Percentiles rank a stretch among this genome's conserved stretches.
These are phyloP conservation scores for Talaromyces sp. DNA, from an alignment of 2,329 filamentous ascomycete species.

Conservation along the genomic window DNA sequence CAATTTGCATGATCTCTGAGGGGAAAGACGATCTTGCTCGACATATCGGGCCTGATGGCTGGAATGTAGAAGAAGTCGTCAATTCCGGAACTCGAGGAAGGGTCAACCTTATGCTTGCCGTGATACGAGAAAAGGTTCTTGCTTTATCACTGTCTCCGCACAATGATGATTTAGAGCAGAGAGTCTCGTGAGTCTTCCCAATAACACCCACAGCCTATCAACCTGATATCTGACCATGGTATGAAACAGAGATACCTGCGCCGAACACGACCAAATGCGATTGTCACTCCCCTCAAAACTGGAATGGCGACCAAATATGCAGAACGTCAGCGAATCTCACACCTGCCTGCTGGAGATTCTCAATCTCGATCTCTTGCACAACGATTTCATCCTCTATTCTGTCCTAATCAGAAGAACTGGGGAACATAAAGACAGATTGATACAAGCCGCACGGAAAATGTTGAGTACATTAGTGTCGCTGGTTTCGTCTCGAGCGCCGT, in stretches of 20 bases:
- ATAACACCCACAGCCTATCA: neutral
- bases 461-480: neutral
- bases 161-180: conserved; percentile 11
- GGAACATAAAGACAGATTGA: conserved; percentile 12
- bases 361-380: conserved; percentile 23
- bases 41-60: conserved; percentile 23
- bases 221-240: neutral
- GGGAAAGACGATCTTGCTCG: conserved; percentile 13
- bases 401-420: conserved; percentile 21
- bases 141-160: conserved; percentile 16
- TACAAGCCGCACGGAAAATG: conserved; percentile 13
- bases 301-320: conserved; percentile 12
- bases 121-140: conserved; percentile 16
- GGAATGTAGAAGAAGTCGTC: conserved; percentile 23
- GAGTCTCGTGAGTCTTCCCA: conserved; percentile 10
- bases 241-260: conserved; percentile 4
- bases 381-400: conserved; percentile 24
- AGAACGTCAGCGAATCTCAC: conserved; percentile 12
- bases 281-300: conserved; percentile 6
- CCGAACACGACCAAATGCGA: conserved; percentile 13
- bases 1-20: conserved; percentile 20
- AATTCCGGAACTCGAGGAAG: conserved; percentile 10
- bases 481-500: neutral
- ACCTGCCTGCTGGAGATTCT: conserved; percentile 22
- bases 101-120: conserved; percentile 14